phyloP scores from a whole-genome alignment of 83 land plant genomes.

The Diphasiastrum complanatum region DNA sequence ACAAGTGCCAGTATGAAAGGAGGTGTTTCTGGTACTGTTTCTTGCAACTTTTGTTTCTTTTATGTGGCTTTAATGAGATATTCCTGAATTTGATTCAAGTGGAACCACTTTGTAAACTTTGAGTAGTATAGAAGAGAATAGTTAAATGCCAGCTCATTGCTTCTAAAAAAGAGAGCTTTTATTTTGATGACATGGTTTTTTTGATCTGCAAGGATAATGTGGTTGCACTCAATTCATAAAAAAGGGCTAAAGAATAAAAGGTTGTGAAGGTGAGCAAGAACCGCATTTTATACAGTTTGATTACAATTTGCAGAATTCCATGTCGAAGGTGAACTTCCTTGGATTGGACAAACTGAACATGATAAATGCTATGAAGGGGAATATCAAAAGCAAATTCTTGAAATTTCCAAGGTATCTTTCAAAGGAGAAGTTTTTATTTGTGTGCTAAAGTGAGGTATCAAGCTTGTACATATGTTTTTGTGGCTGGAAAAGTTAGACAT shows the following conservation, averaged over 20 bases:
- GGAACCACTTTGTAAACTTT: no score
- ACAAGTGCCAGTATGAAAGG: no score
- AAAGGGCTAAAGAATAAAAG: background rate
- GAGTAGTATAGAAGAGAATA: no score
- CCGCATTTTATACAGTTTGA: background rate
- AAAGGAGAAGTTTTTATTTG: background rate
- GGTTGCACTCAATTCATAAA: background rate
- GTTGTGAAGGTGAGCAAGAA: no score
- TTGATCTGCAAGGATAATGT: background rate
- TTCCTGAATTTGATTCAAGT: no score
- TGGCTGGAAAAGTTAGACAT: background rate
- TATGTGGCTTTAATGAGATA: no score
- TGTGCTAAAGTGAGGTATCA: background rate
- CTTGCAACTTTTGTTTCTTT: no score
- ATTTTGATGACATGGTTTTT: background rate
- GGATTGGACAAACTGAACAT: conserved; percentile 23
- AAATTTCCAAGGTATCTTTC: conserved; percentile 27
- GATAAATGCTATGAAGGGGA: conserved; percentile 29
- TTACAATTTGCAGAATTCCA: conserved; percentile 1
- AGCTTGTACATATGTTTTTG: background rate
- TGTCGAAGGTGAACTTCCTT: conserved; percentile 19
- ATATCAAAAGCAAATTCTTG: conserved; percentile 24
- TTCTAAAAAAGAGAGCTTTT: no score
- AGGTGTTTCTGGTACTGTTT: no score
- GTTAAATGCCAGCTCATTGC: no score